Evolutionary conservation across 164 flowering plant species (phyloP).

Genomic region (Stephania yunnanensis): DNA sequence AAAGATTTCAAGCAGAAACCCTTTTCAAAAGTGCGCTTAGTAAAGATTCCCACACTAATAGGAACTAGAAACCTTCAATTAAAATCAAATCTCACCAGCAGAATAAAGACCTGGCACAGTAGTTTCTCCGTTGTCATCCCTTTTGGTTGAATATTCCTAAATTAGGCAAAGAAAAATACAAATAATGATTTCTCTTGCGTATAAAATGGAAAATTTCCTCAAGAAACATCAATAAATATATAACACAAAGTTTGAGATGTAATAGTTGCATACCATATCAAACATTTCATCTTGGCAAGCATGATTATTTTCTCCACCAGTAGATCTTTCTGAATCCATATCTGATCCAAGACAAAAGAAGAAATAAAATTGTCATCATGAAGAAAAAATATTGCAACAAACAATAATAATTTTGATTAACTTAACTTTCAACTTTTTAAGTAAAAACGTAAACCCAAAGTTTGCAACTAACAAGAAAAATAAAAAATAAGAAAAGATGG

Average conservation of each 20-base stretch:
- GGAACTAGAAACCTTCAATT: background rate
- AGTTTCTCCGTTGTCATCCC: conserved; percentile 16
- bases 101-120: conserved; percentile 36
- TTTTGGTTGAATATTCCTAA: conserved; percentile 23
- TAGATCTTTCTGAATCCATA: conserved; percentile 33
- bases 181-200: background rate
- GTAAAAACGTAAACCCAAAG: background rate
- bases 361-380: background rate
- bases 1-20: background rate
- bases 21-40: background rate
- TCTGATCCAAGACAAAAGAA: conserved; percentile 20
- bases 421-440: background rate
- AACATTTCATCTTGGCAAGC: conserved; percentile 17
- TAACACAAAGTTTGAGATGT: background rate
- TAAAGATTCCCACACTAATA: background rate
- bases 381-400: background rate
- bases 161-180: conserved; percentile 5
- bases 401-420: background rate
- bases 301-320: conserved; percentile 16
- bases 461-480: background rate
- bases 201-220: background rate
- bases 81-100: conserved; percentile 41
- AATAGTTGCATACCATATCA: conserved; percentile 26
- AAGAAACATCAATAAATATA: background rate
- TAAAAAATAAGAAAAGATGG: too few species aligned